Percentiles rank a stretch among this genome's conserved stretches.
Conservation (phyloP, 495 filamentous ascomycete genomes). For the Penicillium pulvis region DNA sequence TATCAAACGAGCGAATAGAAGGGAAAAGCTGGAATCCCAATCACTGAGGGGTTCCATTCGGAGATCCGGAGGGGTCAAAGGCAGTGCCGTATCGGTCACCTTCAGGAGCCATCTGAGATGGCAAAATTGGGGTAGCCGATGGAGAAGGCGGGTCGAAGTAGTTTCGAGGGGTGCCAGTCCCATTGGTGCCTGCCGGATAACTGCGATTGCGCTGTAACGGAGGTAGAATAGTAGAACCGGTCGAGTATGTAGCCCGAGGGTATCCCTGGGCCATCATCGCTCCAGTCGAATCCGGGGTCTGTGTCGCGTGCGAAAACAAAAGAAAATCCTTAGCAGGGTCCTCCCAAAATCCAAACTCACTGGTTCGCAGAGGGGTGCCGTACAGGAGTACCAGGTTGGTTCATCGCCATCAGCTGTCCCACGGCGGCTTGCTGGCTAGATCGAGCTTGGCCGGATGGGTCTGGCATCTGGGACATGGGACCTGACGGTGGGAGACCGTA, state of each 20-base stretch:
- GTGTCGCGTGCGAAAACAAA: conserved; percentile 23
- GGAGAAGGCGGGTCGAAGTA: conserved; percentile 43
- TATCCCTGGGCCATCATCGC: conserved; percentile 47
- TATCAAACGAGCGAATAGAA: conserved; percentile 20
- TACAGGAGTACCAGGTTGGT: conserved; percentile 48
- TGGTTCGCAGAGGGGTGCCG: conserved; percentile 35
- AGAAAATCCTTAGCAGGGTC: conserved; percentile 34
- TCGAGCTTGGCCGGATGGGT: conserved; percentile 40
- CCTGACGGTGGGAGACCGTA: conserved; percentile 37
- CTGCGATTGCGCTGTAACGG: conserved; percentile 43
- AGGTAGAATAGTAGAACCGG: conserved; percentile 40
- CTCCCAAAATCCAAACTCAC: conserved; percentile 25
- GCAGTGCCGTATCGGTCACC: conserved; percentile 38
- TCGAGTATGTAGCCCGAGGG: conserved; percentile 37
- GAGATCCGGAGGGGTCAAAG: conserved; percentile 37
- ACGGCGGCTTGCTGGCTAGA: conserved; percentile 44
- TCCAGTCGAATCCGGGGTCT: conserved; percentile 46
- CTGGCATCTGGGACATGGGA: conserved; percentile 41
- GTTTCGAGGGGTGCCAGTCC: conserved; percentile 31
- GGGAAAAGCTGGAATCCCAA: conserved; percentile 3
- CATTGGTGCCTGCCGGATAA: conserved; percentile 36
- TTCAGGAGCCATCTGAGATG: conserved; percentile 42
- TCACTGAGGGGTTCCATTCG: conserved; percentile 42
- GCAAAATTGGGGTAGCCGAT: conserved; percentile 41
- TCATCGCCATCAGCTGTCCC: conserved; percentile 45